Evolutionary conservation across 352 stramenopile species (phyloP).

Genomic region (Phytophthora multivora): DNA sequence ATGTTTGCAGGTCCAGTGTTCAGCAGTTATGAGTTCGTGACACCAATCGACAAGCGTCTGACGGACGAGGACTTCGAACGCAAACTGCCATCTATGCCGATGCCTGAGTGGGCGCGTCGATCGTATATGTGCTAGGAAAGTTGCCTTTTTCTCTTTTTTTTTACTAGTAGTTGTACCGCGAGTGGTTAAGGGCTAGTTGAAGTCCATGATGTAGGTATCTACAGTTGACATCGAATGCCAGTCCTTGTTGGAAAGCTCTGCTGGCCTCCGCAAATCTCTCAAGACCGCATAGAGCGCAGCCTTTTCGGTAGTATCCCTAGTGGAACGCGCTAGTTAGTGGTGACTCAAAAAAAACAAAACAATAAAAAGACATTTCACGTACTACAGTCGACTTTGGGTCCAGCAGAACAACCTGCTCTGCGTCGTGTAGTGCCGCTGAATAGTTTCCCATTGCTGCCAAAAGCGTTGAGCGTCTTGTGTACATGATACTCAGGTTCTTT

Average conservation of each 20-base stretch:
- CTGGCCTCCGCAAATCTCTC: slow-evolving; percentile 57
- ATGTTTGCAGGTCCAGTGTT: slow-evolving; percentile 19
- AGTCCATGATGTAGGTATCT: slow-evolving; percentile 64
- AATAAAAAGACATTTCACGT: slow-evolving; percentile 14
- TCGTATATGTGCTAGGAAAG: slow-evolving; percentile 7
- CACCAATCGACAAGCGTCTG: slow-evolving; percentile 7
- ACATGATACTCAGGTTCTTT: slow-evolving; percentile 62
- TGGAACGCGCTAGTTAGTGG: not conserved
- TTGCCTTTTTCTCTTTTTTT: not conserved
- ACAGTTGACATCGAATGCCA: slow-evolving; percentile 66
- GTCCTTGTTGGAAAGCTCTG: slow-evolving; percentile 62
- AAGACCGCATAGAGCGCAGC: slow-evolving; percentile 62
- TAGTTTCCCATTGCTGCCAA: slow-evolving; percentile 57
- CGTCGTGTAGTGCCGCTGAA: slow-evolving; percentile 51
- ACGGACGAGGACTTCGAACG: slow-evolving; percentile 4
- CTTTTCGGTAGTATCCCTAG: slow-evolving; percentile 75
- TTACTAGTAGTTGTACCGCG: slow-evolving; percentile 24
- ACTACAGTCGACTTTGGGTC: slow-evolving; percentile 61
- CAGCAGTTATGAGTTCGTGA: slow-evolving; percentile 25
- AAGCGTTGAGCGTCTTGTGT: slow-evolving; percentile 64
- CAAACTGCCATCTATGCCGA: not conserved
- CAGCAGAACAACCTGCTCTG: slow-evolving; percentile 54
- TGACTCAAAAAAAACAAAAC: not conserved
- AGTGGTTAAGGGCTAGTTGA: slow-evolving; percentile 43
- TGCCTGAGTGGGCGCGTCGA: slow-evolving; percentile 6